Evolutionary conservation across 164 flowering plant species (phyloP), one percentile per base, ranked within the genome.

Genomic region (Santalum album): DNA sequence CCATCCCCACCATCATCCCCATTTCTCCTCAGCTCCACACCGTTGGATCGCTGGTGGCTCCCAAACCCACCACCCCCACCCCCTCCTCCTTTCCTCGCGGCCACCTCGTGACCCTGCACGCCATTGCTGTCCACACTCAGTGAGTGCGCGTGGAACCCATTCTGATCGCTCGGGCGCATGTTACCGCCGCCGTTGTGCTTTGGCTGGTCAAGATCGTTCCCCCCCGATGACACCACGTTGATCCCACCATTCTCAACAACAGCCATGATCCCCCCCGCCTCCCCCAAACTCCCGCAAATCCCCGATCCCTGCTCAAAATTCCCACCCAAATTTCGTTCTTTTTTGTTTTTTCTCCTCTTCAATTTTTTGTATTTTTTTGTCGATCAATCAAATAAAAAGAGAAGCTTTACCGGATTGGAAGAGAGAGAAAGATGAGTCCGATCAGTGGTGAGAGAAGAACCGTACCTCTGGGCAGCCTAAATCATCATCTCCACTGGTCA

Each of bases 1-100:
- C 50, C 62, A n/a, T 56, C 58, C 32, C 35, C 66, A 14, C 20
- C 35, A 9, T 50, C 35, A 5, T 49, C 51, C 21, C 49, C 15
- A 20, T 22, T 22, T 10, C 49, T 21, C 49, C 5, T 45, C 25
- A 12, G 6, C 49, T 19, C 62, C 60, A 51, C 38, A 24, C 35
- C 65, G 49, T 45, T 22, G 24, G 49, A 45, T 45, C 45, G 49
- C 24, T 45, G 49, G 4, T 45, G 49, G 14, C 1, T 7, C 14
- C 16, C 16, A 3, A 16, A 3, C 16, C 36, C 36, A 32, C 17
- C 42, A 12, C 16, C 16, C 42, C 42, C 42, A 1, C 42, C 42
- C 42, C 0, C 1, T 3, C 0, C 16, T 9, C 42, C 16, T 4
- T 10, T 16, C 42, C 3, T 14, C 2, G 17, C 42, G 16, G 16